Evolutionary conservation across 805 yeast genomes (phyloP).

Genomic region (Nakazawaea peltata): DNA sequence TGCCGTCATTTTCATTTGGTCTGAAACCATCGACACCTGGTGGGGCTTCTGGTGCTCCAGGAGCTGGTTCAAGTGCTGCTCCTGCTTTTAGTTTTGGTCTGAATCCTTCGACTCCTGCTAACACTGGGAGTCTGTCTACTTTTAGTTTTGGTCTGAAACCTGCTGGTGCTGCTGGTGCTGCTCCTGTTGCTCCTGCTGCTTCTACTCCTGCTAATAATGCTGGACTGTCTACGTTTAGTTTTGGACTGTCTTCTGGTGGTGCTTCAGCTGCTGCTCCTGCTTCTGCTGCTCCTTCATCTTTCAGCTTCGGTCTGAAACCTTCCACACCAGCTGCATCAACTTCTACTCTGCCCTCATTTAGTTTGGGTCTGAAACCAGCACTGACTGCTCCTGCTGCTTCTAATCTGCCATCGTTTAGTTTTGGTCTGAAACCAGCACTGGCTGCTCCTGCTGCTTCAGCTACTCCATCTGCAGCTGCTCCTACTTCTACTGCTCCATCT

Average conservation of each 20-base stretch:
- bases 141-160: not conserved
- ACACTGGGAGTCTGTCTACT: not conserved
- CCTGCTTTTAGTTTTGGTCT: conserved; percentile 12
- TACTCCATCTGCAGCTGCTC: not conserved
- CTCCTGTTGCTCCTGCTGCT: conserved; percentile 10
- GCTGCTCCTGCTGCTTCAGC: not conserved
- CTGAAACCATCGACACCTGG: conserved; percentile 4
- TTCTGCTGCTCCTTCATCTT: conserved; percentile 6
- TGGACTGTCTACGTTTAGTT: not conserved
- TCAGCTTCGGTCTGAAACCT: no score
- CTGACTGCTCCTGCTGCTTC: not conserved
- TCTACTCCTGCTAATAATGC: conserved; percentile 1
- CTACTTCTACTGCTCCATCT: not conserved
- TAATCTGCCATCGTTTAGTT: conserved; percentile 1
- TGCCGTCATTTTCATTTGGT: not conserved
- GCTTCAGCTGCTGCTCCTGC: conserved; percentile 9
- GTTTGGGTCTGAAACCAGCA: conserved; percentile 12
- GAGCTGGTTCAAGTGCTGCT: no score
- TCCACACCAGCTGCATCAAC: conserved; percentile 8
- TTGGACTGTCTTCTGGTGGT: conserved; percentile 2
- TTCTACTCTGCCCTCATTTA: conserved; percentile 2
- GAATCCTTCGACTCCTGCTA: conserved; percentile 2
- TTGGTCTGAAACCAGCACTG: conserved; percentile 2
- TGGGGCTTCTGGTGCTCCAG: not conserved
- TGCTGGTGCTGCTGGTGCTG: conserved; percentile 7